Percentiles rank a stretch among this genome's conserved stretches.
phyloP scores from a whole-genome alignment of 202 grass and related monocot species.

The Carex sylvatica region DNA sequence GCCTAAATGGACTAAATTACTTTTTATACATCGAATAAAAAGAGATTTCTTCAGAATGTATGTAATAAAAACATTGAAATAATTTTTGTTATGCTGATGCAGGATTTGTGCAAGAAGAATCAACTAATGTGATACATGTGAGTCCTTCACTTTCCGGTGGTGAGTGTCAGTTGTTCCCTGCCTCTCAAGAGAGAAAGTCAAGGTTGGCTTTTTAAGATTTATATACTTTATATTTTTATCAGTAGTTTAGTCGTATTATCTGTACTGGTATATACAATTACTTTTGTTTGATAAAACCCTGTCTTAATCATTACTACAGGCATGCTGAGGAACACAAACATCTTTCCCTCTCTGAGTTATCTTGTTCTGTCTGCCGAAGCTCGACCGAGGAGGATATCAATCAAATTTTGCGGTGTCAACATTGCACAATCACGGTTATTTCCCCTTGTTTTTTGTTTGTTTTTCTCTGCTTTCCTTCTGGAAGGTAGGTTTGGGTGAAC shows the following conservation, averaged over 20 bases:
- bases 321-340: slow-evolving; percentile 30
- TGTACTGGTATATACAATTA: neutral
- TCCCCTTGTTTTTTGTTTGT: slow-evolving; percentile 26
- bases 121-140: slow-evolving; percentile 5
- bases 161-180: neutral
- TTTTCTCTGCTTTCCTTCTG: slow-evolving; percentile 25
- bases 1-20: neutral
- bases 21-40: neutral
- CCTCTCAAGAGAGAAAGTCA: neutral
- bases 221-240: slow-evolving; percentile 16
- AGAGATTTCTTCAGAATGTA: neutral
- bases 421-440: slow-evolving; percentile 75
- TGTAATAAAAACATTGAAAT: neutral
- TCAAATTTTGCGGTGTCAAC: slow-evolving; percentile 64
- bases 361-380: slow-evolving; percentile 89
- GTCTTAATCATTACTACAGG: slow-evolving; percentile 34
- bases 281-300: neutral
- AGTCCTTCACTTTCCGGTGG: neutral
- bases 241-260: neutral
- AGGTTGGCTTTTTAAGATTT: slow-evolving; percentile 4
- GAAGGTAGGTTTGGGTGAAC: neutral
- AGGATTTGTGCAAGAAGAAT: slow-evolving; percentile 17
- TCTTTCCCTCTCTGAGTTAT: slow-evolving; percentile 39
- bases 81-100: slow-evolving; percentile 10
- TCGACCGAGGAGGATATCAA: slow-evolving; percentile 65